Evolutionary conservation across 345 rosid species (phyloP), one percentile per base, ranked within the genome.

Genomic region (Eucalyptus shirleyi): DNA sequence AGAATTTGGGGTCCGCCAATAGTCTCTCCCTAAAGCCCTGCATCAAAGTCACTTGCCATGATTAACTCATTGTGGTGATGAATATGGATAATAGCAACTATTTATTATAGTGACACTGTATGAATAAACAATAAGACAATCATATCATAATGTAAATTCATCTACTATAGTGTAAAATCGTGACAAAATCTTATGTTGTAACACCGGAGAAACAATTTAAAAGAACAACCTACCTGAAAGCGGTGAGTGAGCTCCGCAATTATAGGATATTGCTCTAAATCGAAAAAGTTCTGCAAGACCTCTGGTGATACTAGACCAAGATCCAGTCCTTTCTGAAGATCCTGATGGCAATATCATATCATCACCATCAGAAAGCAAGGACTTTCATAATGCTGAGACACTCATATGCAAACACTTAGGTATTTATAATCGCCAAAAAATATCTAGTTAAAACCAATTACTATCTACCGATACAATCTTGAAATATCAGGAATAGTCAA

Each of bases 21-120:
- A 95, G 90, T 91, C 99, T 96, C 93, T 97, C 99, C 93, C 99
- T 92, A 93, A 97, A 96, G 89, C 98, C 99, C 99, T 97, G 95
- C 88, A 94, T 69, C 92, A 92, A 87, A 92, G 87, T 72, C 56
- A 87, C 86, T 86, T 85, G 55, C 47, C 51, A 87, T 90, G 56
- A 93, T 87, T 50, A 32, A 18, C 32, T 83, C 47, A 44, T 28
- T n/a, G 50, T 67, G 80, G 42, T 23, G 50, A 24, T 32, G 26
- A 50, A 34, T 69, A 18, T 50, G 32, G 12, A 40, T 40, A 77
- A 37, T 40, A 12, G 47, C 44, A 21, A 77, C 47, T 77, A 77
- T 77, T 40, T 77, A 77, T 23, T 23, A 77, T 40, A 77, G 47
- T 21, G 85, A 77, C 47, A 18, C 26, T 34, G 81, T 18, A 69